Evolutionary conservation across 208 protist species (phyloP), one percentile per base, ranked within the genome.

Genomic region (Leishmania lainsoni): DNA sequence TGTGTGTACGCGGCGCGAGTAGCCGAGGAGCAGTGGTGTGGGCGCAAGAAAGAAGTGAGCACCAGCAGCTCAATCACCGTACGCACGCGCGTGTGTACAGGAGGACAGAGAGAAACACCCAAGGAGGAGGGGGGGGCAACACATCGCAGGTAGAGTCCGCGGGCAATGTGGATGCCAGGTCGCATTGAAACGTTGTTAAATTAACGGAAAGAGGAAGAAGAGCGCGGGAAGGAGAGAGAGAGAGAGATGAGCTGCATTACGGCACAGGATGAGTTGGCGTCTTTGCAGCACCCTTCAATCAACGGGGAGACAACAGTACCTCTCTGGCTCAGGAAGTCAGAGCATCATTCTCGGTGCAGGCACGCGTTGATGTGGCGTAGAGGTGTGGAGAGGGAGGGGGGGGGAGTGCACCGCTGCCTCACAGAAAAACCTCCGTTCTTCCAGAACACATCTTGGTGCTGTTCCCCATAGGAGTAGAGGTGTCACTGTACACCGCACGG

Each of bases 41-140:
- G 65, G 58, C 35, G 42, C 68, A 80, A 61, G 32, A 80, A 22
- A 83, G 39, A 58, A 78, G 32, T 72, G n/a, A 73, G 22, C 45
- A n/a, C 45, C 5, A 16, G 12, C 42, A 45, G 4, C 42, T 45
- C 42, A 45, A 45, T 45, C 42, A 45, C 42, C 51, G 82, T 65
- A 65, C 14, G n/a, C 16, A 48, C 68, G 29, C 16, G 68, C 17
- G 39, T 29, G 12, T 45, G 42, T 2, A 80, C 20, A 68, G 42
- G 16, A 9, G 8, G 12, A 84, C 42, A 51, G 51, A 65, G 29
- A 20, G 16, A 66, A 9, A 39, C 61, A 39, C 29, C 29, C 61
- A 22, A 66, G 61, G 61, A 29, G n/a, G 26, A 22, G 39, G 61
- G 61, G 10, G n/a, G 26, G n/a, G 29, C 9, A 29, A 66, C 22